Percentiles rank a stretch among this genome's conserved stretches.
Evolutionary conservation across 768 basidiomycete species (phyloP).

Genomic region (Mycena alexandri): DNA sequence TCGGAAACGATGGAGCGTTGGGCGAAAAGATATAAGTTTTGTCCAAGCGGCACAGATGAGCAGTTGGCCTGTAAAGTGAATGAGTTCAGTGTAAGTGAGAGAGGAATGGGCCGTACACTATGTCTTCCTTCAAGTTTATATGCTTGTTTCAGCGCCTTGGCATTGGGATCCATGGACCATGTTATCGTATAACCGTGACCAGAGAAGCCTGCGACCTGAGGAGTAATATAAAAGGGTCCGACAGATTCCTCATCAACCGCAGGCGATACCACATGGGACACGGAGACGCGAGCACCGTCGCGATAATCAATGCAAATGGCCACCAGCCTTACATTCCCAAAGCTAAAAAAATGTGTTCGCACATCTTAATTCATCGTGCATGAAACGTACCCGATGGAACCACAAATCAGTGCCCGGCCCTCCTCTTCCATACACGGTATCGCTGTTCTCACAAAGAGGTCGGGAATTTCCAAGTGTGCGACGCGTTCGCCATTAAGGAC

Average conservation of each 20-base stretch:
- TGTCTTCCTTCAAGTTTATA: too few species aligned
- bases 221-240: background rate
- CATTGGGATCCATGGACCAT: background rate
- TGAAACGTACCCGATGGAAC: background rate
- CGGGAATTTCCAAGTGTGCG: background rate
- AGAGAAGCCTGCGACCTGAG: background rate
- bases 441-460: background rate
- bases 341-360: too few species aligned
- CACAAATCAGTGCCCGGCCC: background rate
- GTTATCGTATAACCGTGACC: background rate
- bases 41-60: background rate
- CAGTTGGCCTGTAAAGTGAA: too few species aligned
- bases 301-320: constrained; percentile 4
- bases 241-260: background rate
- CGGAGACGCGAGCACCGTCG: background rate
- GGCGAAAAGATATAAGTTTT: background rate
- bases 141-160: too few species aligned
- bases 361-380: too few species aligned
- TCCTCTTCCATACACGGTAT: background rate
- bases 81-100: too few species aligned
- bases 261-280: constrained; percentile 1
- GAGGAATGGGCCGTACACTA: too few species aligned
- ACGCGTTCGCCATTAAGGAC: background rate
- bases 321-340: background rate
- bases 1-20: too few species aligned